Evolutionary conservation across 2,329 filamentous ascomycete species (phyloP).

Genomic region (Volutella citrinella): DNA sequence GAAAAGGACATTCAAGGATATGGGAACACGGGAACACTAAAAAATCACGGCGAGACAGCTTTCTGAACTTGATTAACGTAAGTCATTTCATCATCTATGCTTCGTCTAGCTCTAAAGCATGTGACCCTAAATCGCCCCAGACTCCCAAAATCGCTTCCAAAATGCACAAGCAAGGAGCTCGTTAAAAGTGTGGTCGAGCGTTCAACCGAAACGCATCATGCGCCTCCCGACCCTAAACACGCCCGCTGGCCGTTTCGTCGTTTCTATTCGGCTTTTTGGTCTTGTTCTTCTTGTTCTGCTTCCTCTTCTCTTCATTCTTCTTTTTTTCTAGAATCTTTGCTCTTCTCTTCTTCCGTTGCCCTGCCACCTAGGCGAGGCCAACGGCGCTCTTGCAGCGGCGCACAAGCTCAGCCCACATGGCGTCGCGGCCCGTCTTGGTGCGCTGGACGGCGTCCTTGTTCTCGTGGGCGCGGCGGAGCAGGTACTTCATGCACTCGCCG

Average conservation of each 20-base stretch:
- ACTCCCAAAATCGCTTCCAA: slow-evolving; percentile 27
- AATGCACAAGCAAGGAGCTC: too few species aligned
- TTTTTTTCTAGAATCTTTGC: too few species aligned
- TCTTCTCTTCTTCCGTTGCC: slow-evolving; percentile 13
- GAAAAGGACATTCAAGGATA: slow-evolving; percentile 3
- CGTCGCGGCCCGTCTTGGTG: slow-evolving; percentile 59
- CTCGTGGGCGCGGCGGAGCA: slow-evolving; percentile 61
- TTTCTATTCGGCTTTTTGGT: too few species aligned
- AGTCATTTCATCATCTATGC: slow-evolving; percentile 27
- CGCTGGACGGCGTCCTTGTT: slow-evolving; percentile 68
- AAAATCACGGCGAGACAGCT: too few species aligned
- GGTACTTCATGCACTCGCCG: slow-evolving; percentile 82
- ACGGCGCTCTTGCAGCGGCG: slow-evolving; percentile 48
- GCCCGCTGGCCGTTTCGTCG: too few species aligned
- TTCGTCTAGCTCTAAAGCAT: slow-evolving; percentile 22
- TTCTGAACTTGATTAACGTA: too few species aligned
- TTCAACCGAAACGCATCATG: too few species aligned
- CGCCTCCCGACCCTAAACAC: too few species aligned
- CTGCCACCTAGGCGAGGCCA: slow-evolving; percentile 29
- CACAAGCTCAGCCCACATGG: slow-evolving; percentile 60
- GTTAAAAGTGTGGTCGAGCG: too few species aligned
- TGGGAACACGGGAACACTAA: slow-evolving; percentile 13
- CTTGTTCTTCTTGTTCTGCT: too few species aligned
- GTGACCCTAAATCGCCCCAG: slow-evolving; percentile 21
- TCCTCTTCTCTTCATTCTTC: too few species aligned